Base-by-base conservation (phyloP, 1,139 yeast genomes). In the Taphrina sp. region DNA sequence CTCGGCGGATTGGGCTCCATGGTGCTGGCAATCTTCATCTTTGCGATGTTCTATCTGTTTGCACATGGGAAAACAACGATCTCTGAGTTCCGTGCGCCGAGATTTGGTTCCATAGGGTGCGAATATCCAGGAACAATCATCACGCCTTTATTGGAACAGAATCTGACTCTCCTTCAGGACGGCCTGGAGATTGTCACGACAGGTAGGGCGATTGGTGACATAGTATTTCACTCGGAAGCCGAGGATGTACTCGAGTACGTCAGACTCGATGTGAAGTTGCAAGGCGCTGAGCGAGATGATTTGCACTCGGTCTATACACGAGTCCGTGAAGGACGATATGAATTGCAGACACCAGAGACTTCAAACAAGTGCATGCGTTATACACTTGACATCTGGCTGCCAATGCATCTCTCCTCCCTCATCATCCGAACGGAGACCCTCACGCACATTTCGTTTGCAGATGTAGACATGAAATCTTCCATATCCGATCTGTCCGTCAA, bases 281-380 rank as follows among this genome's bases (percentile, higher is more conserved):
- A 47, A 26, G 53, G 53, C 12, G 36, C 42, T 14, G 20, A 5
- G 17, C 17, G 19, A 24, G 29, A 37, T 22, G 53, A 47, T 22
- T n/a, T 47, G 45, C 44, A 47, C 12, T 19, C 23, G 10, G 45
- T 47, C 45, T 47, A 47, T 31, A 47, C 53, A 5, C 53, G 53
- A 20, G 53, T 38, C 5, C 33, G 43, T 5, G 53, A 28, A 17
- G 53, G 53, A 4, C 44, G 42, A 14, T 47, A 36, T 38, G 53
- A 47, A 22, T 31, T 47, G 31, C 53, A 47, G 53, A 28, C 44
- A 12, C 53, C 53, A n/a, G 53, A 47, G 22, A 29, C 44, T 10
- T 37, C 53, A 17, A 22, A 38, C 22, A 33, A 28, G 22, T 47
- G 53, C 28, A 20, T 47, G 35, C 36, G 53, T 17, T 47, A 47